phyloP scores from a whole-genome alignment of 306 rosid species.

The Rosa lucieae region DNA sequence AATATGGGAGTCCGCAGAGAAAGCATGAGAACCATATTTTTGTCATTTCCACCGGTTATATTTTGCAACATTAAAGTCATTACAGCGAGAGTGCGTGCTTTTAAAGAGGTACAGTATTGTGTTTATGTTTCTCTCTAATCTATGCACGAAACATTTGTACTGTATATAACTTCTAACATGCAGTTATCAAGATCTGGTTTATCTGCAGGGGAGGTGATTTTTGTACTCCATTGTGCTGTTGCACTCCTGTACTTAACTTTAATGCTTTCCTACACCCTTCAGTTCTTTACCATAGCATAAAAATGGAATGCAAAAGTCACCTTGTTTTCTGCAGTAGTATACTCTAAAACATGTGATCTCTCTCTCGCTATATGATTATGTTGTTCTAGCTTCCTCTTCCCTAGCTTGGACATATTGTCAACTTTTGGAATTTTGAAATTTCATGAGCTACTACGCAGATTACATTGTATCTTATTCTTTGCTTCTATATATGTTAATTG shows the following conservation, averaged over 20 bases:
- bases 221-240: neutral
- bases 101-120: slow-evolving; percentile 56
- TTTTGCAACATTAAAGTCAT: slow-evolving; percentile 50
- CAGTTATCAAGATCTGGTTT: neutral
- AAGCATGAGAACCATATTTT: slow-evolving; percentile 42
- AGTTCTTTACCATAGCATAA: neutral
- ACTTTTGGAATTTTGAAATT: neutral
- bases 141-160: neutral
- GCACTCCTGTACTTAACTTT: neutral
- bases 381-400: slow-evolving; percentile 11
- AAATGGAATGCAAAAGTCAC: neutral
- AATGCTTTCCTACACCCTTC: neutral
- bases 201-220: neutral
- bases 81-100: slow-evolving; percentile 48
- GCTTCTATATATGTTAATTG: neutral
- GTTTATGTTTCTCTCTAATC: neutral
- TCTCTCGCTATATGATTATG: neutral
- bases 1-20: slow-evolving; percentile 49
- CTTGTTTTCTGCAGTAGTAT: neutral
- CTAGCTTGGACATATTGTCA: neutral
- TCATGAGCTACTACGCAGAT: neutral
- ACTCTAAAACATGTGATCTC: neutral
- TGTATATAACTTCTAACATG: neutral
- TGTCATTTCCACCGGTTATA: slow-evolving; percentile 68
- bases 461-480: neutral